Conservation (phyloP, 345 rosid species). For the Jatropha curcas region DNA sequence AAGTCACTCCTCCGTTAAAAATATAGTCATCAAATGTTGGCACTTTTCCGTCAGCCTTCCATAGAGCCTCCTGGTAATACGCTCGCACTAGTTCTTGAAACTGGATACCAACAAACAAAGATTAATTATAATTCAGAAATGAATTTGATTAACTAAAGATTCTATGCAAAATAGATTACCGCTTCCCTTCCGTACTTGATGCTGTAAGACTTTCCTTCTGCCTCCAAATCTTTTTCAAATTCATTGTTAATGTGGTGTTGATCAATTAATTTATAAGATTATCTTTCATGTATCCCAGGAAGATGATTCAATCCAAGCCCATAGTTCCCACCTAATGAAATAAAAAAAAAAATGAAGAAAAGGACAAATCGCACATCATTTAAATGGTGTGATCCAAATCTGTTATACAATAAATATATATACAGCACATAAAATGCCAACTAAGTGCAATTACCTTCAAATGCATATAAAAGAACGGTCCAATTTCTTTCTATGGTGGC, state of each 20-base stretch:
- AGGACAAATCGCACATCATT: no score
- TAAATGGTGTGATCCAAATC: no score
- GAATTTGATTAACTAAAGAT: not conserved
- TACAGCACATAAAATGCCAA: no score
- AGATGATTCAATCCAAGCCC: no score
- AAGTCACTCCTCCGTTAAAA: not conserved
- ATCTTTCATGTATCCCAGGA: no score
- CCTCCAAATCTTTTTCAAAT: not conserved
- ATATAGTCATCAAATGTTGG: slow-evolving; percentile 2
- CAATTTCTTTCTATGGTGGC: slow-evolving; percentile 1
- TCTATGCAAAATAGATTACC: not conserved
- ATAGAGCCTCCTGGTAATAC: not conserved
- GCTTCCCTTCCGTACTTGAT: slow-evolving; percentile 4
- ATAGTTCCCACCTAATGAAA: no score
- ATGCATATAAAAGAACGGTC: not conserved
- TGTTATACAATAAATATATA: no score
- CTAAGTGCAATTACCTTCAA: not conserved
- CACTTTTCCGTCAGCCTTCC: not conserved
- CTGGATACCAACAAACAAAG: not conserved
- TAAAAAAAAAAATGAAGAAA: no score
- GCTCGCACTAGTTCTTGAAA: slow-evolving; percentile 8
- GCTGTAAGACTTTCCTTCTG: not conserved
- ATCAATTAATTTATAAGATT: not conserved
- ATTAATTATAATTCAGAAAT: not conserved
- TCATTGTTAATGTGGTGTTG: not conserved